Evolutionary conservation across 306 rosid species (phyloP).

Genomic region (Geum urbanum): DNA sequence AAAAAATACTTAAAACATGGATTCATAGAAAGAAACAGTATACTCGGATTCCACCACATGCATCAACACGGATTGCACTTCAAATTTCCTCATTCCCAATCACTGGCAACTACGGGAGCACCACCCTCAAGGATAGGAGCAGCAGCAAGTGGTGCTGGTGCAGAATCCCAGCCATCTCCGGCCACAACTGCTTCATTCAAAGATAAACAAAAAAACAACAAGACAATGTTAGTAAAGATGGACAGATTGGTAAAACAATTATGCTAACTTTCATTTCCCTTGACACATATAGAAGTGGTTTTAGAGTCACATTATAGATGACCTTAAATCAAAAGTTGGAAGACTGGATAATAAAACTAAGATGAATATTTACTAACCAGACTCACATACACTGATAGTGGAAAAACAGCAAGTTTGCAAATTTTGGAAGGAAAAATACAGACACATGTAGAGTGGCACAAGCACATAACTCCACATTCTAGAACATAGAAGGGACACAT

Average conservation of each 20-base stretch:
- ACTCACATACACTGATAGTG: too few species aligned
- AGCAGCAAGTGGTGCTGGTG: slow-evolving; percentile 26
- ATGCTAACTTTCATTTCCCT: neutral
- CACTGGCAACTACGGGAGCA: slow-evolving; percentile 1
- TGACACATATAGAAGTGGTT: neutral
- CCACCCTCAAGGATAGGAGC: slow-evolving; percentile 17
- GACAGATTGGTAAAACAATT: too few species aligned
- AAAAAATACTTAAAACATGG: neutral
- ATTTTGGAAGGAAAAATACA: neutral
- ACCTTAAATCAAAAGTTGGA: neutral
- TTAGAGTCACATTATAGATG: neutral
- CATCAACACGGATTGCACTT: neutral
- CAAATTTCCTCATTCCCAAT: slow-evolving; percentile 27
- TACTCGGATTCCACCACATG: too few species aligned
- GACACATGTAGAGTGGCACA: neutral
- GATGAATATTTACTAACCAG: neutral
- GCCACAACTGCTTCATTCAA: slow-evolving; percentile 18
- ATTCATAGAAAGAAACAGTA: neutral
- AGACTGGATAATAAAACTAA: neutral
- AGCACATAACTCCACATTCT: neutral
- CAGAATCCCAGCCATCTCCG: slow-evolving; percentile 38
- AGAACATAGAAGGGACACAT: too few species aligned
- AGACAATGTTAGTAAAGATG: neutral
- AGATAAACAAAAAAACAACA: neutral
- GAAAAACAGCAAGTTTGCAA: neutral